A percentile compares a stretch with the other conserved stretches of the same genome.
Conservation (phyloP, 441 rosid genomes). For the Dalechampia spathulata region DNA sequence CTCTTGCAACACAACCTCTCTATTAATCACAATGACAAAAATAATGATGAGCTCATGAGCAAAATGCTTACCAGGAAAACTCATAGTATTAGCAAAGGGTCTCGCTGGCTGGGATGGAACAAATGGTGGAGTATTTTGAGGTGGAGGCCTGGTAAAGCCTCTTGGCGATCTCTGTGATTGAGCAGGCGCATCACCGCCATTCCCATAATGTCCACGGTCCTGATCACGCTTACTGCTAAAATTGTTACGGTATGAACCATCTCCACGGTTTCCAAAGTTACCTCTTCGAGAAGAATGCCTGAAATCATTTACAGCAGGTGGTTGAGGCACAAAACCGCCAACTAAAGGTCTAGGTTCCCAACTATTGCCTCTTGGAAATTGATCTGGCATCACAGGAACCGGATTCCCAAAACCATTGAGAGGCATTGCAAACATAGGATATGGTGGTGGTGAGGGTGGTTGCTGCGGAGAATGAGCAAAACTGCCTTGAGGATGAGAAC, state of each 20-base stretch:
- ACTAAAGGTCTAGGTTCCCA: slow-evolving; percentile 42
- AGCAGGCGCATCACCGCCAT: slow-evolving; percentile 48
- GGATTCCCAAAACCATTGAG: slow-evolving; percentile 28
- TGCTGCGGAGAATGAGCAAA: slow-evolving; percentile 27
- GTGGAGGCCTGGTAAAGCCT: slow-evolving; percentile 47
- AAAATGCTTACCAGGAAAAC: slow-evolving; percentile 44
- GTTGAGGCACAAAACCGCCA: slow-evolving; percentile 32
- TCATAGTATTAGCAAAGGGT: slow-evolving; percentile 46
- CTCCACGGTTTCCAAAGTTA: slow-evolving; percentile 44
- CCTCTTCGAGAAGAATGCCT: slow-evolving; percentile 41
- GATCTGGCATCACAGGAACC: slow-evolving; percentile 25
- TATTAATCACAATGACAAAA: too few relatives aligned
- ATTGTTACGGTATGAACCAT: slow-evolving; percentile 36
- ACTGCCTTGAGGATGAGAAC: slow-evolving; percentile 23
- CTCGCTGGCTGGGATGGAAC: slow-evolving; percentile 39
- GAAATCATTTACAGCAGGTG: slow-evolving; percentile 24
- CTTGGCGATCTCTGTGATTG: slow-evolving; percentile 63
- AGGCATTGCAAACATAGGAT: slow-evolving; percentile 24
- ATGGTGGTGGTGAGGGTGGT: slow-evolving; percentile 30
- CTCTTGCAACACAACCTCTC: too few relatives aligned
- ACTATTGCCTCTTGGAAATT: slow-evolving; percentile 27
- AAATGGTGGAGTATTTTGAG: slow-evolving; percentile 47
- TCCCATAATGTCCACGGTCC: slow-evolving; percentile 62
- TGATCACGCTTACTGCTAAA: slow-evolving; percentile 44
- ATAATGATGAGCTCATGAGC: neutral